These are phyloP conservation scores for Paraglomus brasilianum DNA, from an alignment of 192 early-diverging fungal genomes.

Conservation along the genomic window DNA sequence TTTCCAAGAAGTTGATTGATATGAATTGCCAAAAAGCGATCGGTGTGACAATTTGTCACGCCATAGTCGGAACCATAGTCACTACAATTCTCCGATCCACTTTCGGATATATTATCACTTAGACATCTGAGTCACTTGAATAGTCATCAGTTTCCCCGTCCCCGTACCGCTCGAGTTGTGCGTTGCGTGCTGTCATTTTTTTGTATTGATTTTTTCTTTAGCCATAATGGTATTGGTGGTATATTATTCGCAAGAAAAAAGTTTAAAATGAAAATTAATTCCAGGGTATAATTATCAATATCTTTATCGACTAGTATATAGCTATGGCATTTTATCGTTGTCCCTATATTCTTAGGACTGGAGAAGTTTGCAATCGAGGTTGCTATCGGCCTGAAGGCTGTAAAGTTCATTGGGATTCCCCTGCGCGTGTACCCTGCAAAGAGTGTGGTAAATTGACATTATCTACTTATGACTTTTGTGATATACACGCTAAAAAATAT, in stretches of 20 bases:
- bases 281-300: constrained; percentile 7
- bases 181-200: too few species aligned
- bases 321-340: constrained; percentile 4
- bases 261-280: constrained; percentile 23
- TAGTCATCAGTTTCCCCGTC: neutral
- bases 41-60: constrained; percentile 14
- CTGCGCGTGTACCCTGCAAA: neutral
- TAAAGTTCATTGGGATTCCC: constrained; percentile 4
- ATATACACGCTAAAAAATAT: neutral
- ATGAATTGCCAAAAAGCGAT: constrained; percentile 12
- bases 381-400: constrained; percentile 10
- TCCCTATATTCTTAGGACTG: neutral
- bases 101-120: too few species aligned
- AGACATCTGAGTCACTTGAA: too few species aligned
- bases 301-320: neutral
- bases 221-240: neutral
- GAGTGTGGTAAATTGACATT: neutral
- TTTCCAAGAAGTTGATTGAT: neutral
- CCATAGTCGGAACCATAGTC: too few species aligned
- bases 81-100: too few species aligned
- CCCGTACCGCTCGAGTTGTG: neutral
- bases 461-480: neutral
- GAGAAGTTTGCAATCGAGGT: neutral
- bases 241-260: constrained; percentile 11
- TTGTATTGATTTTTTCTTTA: too few species aligned